Evolutionary conservation across 2,329 filamentous ascomycete genomes (phyloP), one percentile per base, ranked within the genome.

Genomic region (Cadophora gregata): DNA sequence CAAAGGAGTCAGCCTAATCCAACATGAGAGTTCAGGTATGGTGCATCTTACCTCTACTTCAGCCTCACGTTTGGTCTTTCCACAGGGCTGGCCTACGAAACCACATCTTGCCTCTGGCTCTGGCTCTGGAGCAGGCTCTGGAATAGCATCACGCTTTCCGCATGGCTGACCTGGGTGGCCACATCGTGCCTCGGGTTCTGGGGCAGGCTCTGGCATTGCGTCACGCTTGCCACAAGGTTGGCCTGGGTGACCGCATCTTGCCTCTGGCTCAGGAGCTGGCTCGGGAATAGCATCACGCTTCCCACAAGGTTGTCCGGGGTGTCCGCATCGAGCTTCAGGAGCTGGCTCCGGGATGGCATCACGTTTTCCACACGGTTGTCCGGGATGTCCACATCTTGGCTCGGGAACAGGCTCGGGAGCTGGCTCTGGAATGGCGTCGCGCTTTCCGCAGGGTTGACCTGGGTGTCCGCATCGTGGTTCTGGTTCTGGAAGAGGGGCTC

Each of bases 371-470:
- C 42, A 47, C 3, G 42, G 42, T 21, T 47, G 42, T 8, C 42
- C 42, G 2, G n/a, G 19, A n/a, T 47, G 42, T 47, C 42, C 42
- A 8, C 42, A 47, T 47, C 42, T 2, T 21, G 38, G 14, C 6
- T 45, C 38, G 16, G n/a, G n/a, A n/a, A n/a, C n/a, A n/a, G 38
- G 38, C 38, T 45, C 38, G 16, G 38, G 38, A 6, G 38, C 38
- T 3, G 42, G 42, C 42, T 45, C 42, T 45, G 42, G 42, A 19
- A 45, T n/a, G 9, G 42, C 42, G 4, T 45, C 19, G 10, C 19
- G 19, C 47, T 76, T 75, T 19, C 67, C 67, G 29, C 72, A 75
- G 19, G 67, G 65, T 65, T 75, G 69, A 25, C 75, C 75, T 10
- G 66, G 65, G 4, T 64, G 65, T 36, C 68, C 62, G 58, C 75